Base-by-base conservation (phyloP, 306 rosid genomes). In the Ceratonia siliqua region DNA sequence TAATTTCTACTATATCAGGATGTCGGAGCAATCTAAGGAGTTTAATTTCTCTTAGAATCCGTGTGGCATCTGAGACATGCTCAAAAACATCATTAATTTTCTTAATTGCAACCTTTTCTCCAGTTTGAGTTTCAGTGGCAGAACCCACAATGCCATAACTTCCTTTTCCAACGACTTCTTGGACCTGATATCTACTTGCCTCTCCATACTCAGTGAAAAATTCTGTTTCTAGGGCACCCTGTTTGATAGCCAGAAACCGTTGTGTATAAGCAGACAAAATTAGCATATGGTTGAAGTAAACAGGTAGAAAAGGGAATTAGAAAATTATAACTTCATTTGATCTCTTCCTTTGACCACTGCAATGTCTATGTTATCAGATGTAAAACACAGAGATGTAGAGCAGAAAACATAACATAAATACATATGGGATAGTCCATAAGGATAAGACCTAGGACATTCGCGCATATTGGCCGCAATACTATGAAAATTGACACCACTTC, bases 191-290 rank as follows among this genome's bases (percentile, higher is more conserved):
- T 70, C 57, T 73, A 42, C 75, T 84, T 41, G 87, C 87, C 84
- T 95, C 98, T 64, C 99, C 98, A 76, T 95, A 95, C 81, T 92
- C 94, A 0, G 99, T 95, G 83, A 95, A 95, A 85, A 95, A 95
- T 6, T 95, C 98, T 7, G 96, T 22, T 83, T 95, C 94, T 41
- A 73, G 71, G 30, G 84, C 81, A 65, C 91, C 85, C 97, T 94
- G 79, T 10, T 83, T 54, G 50, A 74, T 33, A 66, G 54, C 69
- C 68, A 72, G 9, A 73, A 72, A 41, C 50, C 76, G 62, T 59
- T 15, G 71, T 33, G 20, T 13, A 21, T 25, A 24, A 63, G 30
- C 49, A 67, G 42, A 28, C 32, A 28, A n/a, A n/a, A 28, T 58
- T 58, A 58, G 42, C 13, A 15, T 11, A 32, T 14, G 21, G 36